Percentiles rank a stretch among this genome's conserved stretches.
phyloP scores from a whole-genome alignment of 2,329 filamentous ascomycete species.

The Coniochaeta sp. region DNA sequence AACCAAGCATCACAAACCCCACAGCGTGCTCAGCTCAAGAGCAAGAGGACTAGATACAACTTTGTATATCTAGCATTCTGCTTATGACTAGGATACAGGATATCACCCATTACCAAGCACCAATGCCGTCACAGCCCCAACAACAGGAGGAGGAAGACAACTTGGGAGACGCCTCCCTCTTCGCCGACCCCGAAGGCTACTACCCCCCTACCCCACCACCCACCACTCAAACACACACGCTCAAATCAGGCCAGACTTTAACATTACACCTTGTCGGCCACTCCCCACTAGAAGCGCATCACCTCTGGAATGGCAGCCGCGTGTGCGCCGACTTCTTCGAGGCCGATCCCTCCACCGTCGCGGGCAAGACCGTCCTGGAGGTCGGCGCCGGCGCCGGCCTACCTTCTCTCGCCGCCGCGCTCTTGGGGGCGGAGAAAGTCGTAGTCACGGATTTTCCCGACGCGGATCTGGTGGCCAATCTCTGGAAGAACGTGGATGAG shows the following conservation, averaged over 20 bases:
- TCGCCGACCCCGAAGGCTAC: conserved; percentile 75
- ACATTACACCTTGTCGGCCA: conserved; percentile 76
- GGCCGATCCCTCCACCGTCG: conserved; percentile 50
- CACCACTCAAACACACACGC: conserved; percentile 63
- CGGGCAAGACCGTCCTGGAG: conserved; percentile 68
- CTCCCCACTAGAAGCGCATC: conserved; percentile 83
- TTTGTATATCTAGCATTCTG: neutral
- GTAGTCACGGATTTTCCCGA: conserved; percentile 90
- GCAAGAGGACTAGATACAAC: neutral
- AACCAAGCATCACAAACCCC: neutral
- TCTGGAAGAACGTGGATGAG: conserved; percentile 66
- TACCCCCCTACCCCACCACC: conserved; percentile 71
- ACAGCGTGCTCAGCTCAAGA: neutral
- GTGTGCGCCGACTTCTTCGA: conserved; percentile 75
- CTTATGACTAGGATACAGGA: neutral
- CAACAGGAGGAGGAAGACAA: conserved; percentile 29
- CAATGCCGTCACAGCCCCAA: neutral
- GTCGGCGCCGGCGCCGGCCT: conserved; percentile 84
- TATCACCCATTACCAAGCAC: neutral
- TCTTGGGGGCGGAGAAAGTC: conserved; percentile 61
- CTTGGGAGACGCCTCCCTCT: conserved; percentile 42
- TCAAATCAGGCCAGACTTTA: conserved; percentile 58
- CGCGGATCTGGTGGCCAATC: conserved; percentile 70
- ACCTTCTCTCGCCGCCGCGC: conserved; percentile 69
- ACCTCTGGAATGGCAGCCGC: conserved; percentile 85